These are phyloP conservation scores for Aspergillus eucalypticola DNA, from an alignment of 2,329 filamentous ascomycete genomes.

Conservation along the genomic window DNA sequence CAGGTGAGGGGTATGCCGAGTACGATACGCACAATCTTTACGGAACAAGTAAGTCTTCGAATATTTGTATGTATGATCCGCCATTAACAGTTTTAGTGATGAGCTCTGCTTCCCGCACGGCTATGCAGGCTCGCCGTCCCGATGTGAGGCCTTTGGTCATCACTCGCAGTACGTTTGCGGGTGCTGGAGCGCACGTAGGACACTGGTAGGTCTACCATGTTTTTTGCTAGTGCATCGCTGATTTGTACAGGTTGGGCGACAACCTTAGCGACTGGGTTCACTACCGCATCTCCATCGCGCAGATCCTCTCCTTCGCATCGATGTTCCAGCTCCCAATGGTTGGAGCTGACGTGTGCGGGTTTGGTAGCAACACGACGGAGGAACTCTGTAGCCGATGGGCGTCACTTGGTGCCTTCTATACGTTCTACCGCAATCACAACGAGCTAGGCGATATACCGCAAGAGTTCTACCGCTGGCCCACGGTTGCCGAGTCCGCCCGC, in stretches of 20 bases:
- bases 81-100: slow-evolving; percentile 56
- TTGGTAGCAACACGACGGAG: slow-evolving; percentile 65
- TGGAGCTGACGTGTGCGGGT: slow-evolving; percentile 77
- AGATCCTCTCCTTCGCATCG: slow-evolving; percentile 62
- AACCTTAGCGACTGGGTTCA: slow-evolving; percentile 61
- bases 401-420: slow-evolving; percentile 68
- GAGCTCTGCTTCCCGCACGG: slow-evolving; percentile 63
- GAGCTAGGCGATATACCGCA: slow-evolving; percentile 56
- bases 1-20: slow-evolving; percentile 63
- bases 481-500: slow-evolving; percentile 63
- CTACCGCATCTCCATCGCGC: slow-evolving; percentile 60
- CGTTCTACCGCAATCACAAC: slow-evolving; percentile 77
- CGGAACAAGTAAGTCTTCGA: slow-evolving; percentile 55
- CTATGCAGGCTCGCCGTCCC: slow-evolving; percentile 68
- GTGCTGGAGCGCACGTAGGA: slow-evolving; percentile 62
- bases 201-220: slow-evolving; percentile 51
- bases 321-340: slow-evolving; percentile 70
- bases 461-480: slow-evolving; percentile 71
- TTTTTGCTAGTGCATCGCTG: slow-evolving; percentile 25
- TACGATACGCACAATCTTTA: slow-evolving; percentile 80
- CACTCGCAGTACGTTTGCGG: slow-evolving; percentile 74
- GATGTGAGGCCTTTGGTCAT: slow-evolving; percentile 68
- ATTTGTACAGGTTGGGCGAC: slow-evolving; percentile 54
- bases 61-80: background rate
- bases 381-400: slow-evolving; percentile 75